Base-by-base conservation (phyloP, 768 basidiomycete genomes). In the Boletus edulis region DNA sequence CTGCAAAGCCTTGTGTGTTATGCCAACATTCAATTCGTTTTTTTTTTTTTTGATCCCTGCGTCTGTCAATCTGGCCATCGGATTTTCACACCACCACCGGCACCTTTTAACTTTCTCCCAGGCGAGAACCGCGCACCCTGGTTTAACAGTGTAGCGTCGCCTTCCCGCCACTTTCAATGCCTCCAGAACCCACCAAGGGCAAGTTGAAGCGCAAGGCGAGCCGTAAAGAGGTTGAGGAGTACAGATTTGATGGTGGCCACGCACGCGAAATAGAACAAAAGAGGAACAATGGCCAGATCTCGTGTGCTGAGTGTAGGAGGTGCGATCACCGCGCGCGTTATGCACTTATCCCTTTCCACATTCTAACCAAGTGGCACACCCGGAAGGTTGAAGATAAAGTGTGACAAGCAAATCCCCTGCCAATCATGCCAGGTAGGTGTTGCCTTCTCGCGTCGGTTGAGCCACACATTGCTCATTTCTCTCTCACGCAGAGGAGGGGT, bases 331-430 rank as follows among this genome's bases (percentile, higher is more conserved):
- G 76, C 67, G 62, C 74, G 70, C 71, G 51, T 55, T 45, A 52
- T 57, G 55, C 62, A 57, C 63, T 44, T 62, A 52, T 52, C 48
- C 46, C 48, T 58, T 62, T 63, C 54, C 54, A 54, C 61, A 56
- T 49, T 62, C 51, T 67, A 56, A 70, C 62, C 54, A 54, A 45
- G 58, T 62, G 41, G 29, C 39, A 37, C 17, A 9, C 40, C 15
- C 22, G n/a, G n/a, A 81, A 80, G 87, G 62, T 76, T 90, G 62
- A 85, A 89, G 78, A 88, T 90, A 68, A 88, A 87, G 66, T 90
- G 87, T 74, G 86, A 89, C 80, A 89, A 89, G 75, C 80, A 86
- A 59, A 85, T 89, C 51, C 88, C 88, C 11, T 89, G 87, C 66
- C 85, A 87, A 66, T 87, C 86, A 1, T 89, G 87, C 67, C 82